These are phyloP conservation scores for Lodderomyces margitis DNA, from an alignment of 1,139 yeast genomes.

Conservation along the genomic window DNA sequence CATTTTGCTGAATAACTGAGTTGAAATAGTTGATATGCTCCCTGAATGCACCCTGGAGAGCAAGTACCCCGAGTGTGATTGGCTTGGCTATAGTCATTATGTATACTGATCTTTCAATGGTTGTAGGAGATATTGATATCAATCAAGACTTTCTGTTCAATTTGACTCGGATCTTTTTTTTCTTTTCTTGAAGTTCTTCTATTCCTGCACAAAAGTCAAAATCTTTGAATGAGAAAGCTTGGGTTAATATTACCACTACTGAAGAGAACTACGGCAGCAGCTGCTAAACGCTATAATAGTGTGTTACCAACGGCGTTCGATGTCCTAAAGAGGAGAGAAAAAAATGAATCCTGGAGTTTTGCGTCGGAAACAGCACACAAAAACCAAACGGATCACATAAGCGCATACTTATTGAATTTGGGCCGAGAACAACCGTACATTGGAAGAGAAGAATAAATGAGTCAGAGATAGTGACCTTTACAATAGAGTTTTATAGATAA, in stretches of 20 bases:
- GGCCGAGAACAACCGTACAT: neutral
- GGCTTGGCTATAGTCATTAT: conserved; percentile 17
- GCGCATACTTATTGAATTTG: neutral
- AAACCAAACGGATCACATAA: neutral
- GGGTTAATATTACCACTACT: too few species aligned
- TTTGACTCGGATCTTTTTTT: neutral
- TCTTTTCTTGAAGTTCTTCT: too few species aligned
- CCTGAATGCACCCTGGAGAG: conserved; percentile 77
- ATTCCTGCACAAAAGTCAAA: too few species aligned
- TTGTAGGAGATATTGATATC: neutral
- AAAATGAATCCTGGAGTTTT: too few species aligned
- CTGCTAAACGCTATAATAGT: too few species aligned
- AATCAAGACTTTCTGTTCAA: neutral
- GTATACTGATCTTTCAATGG: neutral
- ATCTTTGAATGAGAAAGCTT: too few species aligned
- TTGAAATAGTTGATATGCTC: conserved; percentile 65
- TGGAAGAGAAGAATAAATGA: neutral
- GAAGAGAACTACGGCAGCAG: too few species aligned
- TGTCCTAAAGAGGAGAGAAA: neutral
- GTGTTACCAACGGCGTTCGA: neutral
- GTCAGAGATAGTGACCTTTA: too few species aligned
- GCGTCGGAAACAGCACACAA: neutral
- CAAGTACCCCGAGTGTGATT: conserved; percentile 61
- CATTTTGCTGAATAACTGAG: conserved; percentile 28
- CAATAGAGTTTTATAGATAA: too few species aligned